phyloP scores from a whole-genome alignment of 768 basidiomycete species.

The Pulveroboletus sp. region DNA sequence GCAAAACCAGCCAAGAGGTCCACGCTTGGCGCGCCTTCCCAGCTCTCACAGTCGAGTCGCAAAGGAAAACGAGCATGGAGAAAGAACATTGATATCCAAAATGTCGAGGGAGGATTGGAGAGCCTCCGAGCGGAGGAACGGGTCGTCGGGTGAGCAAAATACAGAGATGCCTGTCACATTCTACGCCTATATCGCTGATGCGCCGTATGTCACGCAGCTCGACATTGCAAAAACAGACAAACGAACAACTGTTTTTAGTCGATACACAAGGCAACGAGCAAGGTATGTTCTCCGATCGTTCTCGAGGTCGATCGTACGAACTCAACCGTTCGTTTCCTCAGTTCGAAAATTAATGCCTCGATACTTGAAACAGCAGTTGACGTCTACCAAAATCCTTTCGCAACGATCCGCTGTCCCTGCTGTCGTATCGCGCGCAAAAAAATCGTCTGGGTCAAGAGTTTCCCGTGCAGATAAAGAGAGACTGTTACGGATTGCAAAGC shows the following conservation, averaged over 20 bases:
- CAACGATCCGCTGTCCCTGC: constrained; percentile 89
- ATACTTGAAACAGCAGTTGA: constrained; percentile 50
- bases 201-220: constrained; percentile 37
- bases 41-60: constrained; percentile 58
- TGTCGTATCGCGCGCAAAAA: constrained; percentile 52
- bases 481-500: constrained; percentile 71
- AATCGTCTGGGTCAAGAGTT: constrained; percentile 34
- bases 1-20: constrained; percentile 13
- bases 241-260: constrained; percentile 74
- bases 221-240: constrained; percentile 57
- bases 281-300: constrained; percentile 35
- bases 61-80: constrained; percentile 94
- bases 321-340: constrained; percentile 18
- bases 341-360: constrained; percentile 57
- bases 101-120: constrained; percentile 74
- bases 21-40: constrained; percentile 25
- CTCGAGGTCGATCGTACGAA: neutral
- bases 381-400: constrained; percentile 72
- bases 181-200: neutral
- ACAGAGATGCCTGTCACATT: accelerated
- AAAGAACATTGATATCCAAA: constrained; percentile 84
- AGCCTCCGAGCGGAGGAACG: constrained; percentile 76
- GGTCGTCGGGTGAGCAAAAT: constrained; percentile 58
- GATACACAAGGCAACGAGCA: constrained; percentile 77
- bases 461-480: constrained; percentile 69